Conservation (phyloP, 1,139 yeast species). For the Spencermartinsiella ligniputridi region DNA sequence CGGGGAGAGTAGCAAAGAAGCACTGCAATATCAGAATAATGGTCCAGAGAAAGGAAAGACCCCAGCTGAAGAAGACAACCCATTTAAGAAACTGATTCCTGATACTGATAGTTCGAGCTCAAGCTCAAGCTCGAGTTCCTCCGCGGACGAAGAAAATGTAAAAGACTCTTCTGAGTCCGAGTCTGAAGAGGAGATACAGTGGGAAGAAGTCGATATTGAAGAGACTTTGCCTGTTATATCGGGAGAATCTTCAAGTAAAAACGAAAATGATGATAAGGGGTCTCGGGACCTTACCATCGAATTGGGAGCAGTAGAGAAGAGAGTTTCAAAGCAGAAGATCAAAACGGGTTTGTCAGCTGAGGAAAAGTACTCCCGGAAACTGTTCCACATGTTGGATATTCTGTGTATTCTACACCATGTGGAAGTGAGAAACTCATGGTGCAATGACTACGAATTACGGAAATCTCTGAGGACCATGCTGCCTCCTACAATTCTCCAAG, state of each 20-base stretch:
- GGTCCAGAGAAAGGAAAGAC: slow-evolving; percentile 56
- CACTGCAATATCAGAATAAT: slow-evolving; percentile 42
- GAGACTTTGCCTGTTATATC: slow-evolving; percentile 27
- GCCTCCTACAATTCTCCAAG: slow-evolving; percentile 42
- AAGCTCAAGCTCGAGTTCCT: not conserved
- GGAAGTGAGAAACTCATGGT: slow-evolving; percentile 66
- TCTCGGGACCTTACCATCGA: slow-evolving; percentile 6
- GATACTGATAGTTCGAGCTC: not conserved
- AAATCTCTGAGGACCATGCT: slow-evolving; percentile 37
- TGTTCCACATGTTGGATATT: slow-evolving; percentile 58
- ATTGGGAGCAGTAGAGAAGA: slow-evolving; percentile 4
- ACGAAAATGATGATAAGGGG: slow-evolving; percentile 12
- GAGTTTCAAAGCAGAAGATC: slow-evolving; percentile 4
- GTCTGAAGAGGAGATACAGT: slow-evolving; percentile 34
- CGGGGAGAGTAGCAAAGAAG: slow-evolving; percentile 63
- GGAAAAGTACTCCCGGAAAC: slow-evolving; percentile 49
- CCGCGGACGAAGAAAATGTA: not conserved
- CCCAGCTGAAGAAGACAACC: slow-evolving; percentile 25
- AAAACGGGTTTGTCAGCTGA: slow-evolving; percentile 39
- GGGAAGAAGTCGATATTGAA: slow-evolving; percentile 30
- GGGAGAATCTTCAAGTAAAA: slow-evolving; percentile 44
- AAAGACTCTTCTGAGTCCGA: slow-evolving; percentile 1
- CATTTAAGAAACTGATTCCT: not conserved
- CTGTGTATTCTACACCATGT: slow-evolving; percentile 63
- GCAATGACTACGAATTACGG: slow-evolving; percentile 46